Conservation (phyloP, 306 rosid species). For the Heteromeles arbutifolia region DNA sequence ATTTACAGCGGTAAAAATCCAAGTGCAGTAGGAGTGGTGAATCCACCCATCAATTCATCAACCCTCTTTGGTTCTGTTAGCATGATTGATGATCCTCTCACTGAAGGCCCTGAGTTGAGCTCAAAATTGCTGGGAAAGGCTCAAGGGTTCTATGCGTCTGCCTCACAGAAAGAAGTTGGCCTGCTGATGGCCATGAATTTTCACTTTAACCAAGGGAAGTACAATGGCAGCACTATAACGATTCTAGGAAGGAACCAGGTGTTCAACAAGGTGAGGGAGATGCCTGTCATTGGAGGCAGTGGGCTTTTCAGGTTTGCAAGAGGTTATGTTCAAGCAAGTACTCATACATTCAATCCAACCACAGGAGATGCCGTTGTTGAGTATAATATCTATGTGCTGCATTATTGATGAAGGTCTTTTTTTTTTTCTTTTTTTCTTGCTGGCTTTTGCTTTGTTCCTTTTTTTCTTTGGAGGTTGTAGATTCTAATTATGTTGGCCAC, state of each 20-base stretch:
- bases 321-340: conserved; percentile 52
- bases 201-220: conserved; percentile 48
- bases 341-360: conserved; percentile 8
- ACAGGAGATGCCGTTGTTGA: conserved; percentile 51
- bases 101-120: conserved; percentile 19
- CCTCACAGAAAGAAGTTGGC: conserved; percentile 36
- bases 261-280: conserved; percentile 42
- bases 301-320: conserved; percentile 69
- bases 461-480: background rate
- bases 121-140: conserved; percentile 35
- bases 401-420: conserved; percentile 13
- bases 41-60: conserved; percentile 19
- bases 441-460: background rate
- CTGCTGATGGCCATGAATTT: conserved; percentile 69
- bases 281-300: conserved; percentile 84
- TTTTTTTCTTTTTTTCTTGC: background rate
- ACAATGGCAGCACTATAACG: conserved; percentile 61
- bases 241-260: conserved; percentile 59
- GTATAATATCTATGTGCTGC: conserved; percentile 47
- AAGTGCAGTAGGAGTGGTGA: conserved; percentile 11
- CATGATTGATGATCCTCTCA: conserved; percentile 31
- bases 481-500: background rate
- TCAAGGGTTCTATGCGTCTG: conserved; percentile 52
- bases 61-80: conserved; percentile 16
- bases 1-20: conserved; percentile 19